Conservation (phyloP, 2,329 filamentous ascomycete genomes). For the Trichophyton benhamiae region DNA sequence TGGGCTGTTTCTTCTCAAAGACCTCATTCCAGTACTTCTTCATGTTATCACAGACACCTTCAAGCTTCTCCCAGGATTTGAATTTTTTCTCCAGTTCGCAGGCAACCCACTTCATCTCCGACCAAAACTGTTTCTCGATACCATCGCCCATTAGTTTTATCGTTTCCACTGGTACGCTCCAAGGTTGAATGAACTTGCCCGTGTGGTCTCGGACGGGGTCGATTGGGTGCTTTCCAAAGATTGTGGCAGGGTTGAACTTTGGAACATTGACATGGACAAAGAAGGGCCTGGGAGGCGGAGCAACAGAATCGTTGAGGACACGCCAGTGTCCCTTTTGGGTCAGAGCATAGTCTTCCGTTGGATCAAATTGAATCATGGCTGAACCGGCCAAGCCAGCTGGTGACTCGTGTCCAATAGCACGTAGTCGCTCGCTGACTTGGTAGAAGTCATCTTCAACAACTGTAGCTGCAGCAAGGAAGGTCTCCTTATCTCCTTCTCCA, state of each 20-base stretch:
- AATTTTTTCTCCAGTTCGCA: slow-evolving; percentile 27
- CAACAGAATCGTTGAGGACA: slow-evolving; percentile 21
- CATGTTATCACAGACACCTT: slow-evolving; percentile 23
- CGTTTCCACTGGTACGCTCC: slow-evolving; percentile 22
- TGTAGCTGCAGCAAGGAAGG: slow-evolving; percentile 36
- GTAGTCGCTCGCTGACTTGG: slow-evolving; percentile 28
- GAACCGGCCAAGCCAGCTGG: slow-evolving; percentile 24
- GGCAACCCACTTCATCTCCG: slow-evolving; percentile 28
- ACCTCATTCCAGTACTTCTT: slow-evolving; percentile 26
- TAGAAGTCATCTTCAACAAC: slow-evolving; percentile 31
- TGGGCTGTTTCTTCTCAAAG: slow-evolving; percentile 15
- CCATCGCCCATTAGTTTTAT: slow-evolving; percentile 24
- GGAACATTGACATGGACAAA: slow-evolving; percentile 32
- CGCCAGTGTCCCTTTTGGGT: slow-evolving; percentile 18
- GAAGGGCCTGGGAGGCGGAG: slow-evolving; percentile 22
- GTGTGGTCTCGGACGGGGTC: slow-evolving; percentile 22
- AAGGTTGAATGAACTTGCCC: slow-evolving; percentile 23
- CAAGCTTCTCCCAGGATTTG: slow-evolving; percentile 22
- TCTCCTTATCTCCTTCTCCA: slow-evolving; percentile 42
- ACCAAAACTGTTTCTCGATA: slow-evolving; percentile 29
- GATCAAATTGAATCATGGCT: slow-evolving; percentile 30
- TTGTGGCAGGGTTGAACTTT: slow-evolving; percentile 29
- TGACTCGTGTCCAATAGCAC: slow-evolving; percentile 23
- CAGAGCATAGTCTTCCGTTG: slow-evolving; percentile 22
- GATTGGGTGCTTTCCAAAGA: slow-evolving; percentile 23